A percentile compares a stretch with the other conserved stretches of the same genome.
phyloP scores from a whole-genome alignment of 805 yeast species.

The Candida namnaoensis region DNA sequence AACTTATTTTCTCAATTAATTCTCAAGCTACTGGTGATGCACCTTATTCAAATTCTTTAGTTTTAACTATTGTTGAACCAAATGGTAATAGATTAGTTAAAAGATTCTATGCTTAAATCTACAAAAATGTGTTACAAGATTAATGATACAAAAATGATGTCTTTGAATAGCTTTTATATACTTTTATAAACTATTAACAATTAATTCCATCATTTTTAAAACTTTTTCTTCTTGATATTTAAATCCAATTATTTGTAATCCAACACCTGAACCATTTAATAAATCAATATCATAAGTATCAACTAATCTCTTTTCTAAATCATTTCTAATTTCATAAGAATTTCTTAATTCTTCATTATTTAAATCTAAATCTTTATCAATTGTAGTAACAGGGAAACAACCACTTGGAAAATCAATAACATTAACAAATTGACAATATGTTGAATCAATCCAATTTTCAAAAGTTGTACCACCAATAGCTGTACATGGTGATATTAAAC shows the following conservation, averaged over 20 bases:
- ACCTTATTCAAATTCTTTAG: too few relatives aligned
- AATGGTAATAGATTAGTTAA: too few relatives aligned
- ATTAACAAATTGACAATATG: conserved; percentile 48
- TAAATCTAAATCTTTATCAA: conserved; percentile 29
- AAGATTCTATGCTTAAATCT: too few relatives aligned
- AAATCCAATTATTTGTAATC: conserved; percentile 15
- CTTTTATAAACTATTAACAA: too few relatives aligned
- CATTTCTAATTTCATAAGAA: too few relatives aligned
- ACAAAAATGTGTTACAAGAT: too few relatives aligned
- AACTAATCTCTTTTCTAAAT: conserved; percentile 2
- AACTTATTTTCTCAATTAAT: too few relatives aligned
- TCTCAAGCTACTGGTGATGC: too few relatives aligned
- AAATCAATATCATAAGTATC: conserved; percentile 2
- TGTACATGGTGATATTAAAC: conserved; percentile 40
- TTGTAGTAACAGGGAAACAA: conserved; percentile 45
- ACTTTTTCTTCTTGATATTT: conserved; percentile 14
- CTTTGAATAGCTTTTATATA: too few relatives aligned
- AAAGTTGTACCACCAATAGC: conserved; percentile 32
- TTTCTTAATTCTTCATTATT: too few relatives aligned
- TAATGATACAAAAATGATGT: too few relatives aligned
- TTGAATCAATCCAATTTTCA: conserved; percentile 25
- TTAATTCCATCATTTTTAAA: conserved; percentile 5
- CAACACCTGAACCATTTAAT: conserved; percentile 7
- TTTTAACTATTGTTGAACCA: too few relatives aligned
- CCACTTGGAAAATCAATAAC: conserved; percentile 47